phyloP scores from a whole-genome alignment of 129 eudicot species.

The Tagetes patula region DNA sequence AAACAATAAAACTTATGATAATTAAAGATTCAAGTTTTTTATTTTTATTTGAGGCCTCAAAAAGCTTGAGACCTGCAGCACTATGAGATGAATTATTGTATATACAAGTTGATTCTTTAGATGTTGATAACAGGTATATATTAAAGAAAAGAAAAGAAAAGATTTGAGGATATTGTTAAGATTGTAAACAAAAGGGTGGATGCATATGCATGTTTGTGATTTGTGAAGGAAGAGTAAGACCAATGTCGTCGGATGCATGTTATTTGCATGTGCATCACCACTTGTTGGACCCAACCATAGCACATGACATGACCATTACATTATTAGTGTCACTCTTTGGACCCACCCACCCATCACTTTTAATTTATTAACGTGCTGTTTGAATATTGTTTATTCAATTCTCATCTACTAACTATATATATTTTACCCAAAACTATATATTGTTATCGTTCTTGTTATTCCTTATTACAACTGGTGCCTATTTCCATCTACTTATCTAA shows the following conservation, averaged over 20 bases:
- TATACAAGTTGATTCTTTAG: background rate
- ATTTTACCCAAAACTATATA: no score
- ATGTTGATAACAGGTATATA: background rate
- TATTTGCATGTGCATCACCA: slow-evolving; percentile 33
- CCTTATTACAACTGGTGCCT: background rate
- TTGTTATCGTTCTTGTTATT: no score
- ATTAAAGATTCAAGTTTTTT: no score
- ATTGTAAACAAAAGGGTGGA: slow-evolving; percentile 4
- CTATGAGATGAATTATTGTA: background rate
- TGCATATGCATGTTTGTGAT: no score
- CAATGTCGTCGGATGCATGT: slow-evolving; percentile 27
- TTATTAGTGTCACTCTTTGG: slow-evolving; percentile 18
- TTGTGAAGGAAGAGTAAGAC: background rate
- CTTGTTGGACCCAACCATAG: slow-evolving; percentile 26
- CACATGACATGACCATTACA: slow-evolving; percentile 35
- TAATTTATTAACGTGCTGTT: background rate
- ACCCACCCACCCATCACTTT: background rate
- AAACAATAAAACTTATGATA: no score
- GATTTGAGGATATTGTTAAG: background rate
- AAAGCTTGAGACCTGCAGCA: no score
- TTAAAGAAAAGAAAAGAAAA: background rate
- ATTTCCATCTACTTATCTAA: background rate
- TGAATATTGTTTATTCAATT: background rate
- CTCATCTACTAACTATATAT: no score
- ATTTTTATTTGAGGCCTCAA: no score